phyloP scores from a whole-genome alignment of 306 rosid genomes.

The Mucuna pruriens region DNA sequence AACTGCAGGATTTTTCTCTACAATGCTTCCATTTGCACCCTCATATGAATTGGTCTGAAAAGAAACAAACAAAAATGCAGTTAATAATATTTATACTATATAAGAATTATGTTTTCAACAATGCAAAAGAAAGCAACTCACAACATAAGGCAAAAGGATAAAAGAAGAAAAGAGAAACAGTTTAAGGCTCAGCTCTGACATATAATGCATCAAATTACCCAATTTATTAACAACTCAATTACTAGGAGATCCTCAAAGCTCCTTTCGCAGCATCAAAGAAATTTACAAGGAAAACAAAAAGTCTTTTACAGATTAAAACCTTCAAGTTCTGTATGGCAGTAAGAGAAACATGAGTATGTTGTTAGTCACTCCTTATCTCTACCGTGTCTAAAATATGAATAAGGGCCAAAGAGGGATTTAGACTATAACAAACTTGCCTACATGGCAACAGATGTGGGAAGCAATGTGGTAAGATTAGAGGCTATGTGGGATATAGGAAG shows the following conservation, averaged over 20 bases:
- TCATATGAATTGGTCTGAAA: slow-evolving; percentile 33
- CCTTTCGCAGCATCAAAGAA: not conserved
- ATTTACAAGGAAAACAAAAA: not conserved
- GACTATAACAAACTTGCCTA: not conserved
- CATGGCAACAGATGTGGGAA: not conserved
- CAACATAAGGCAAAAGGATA: not conserved
- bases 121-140: not conserved
- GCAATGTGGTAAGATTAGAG: no score
- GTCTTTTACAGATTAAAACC: not conserved
- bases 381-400: not conserved
- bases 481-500: not conserved
- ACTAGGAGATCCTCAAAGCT: not conserved
- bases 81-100: not conserved
- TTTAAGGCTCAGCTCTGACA: not conserved
- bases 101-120: not conserved
- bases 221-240: not conserved
- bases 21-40: slow-evolving; percentile 61
- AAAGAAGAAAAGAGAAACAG: not conserved
- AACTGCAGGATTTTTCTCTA: slow-evolving; percentile 73
- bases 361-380: not conserved
- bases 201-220: not conserved
- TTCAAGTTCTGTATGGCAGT: slow-evolving; percentile 9
- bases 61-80: not conserved
- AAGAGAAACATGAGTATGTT: not conserved
- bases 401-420: not conserved